phyloP scores from a whole-genome alignment of 768 basidiomycete species.

The Tephrocybe sp. region DNA sequence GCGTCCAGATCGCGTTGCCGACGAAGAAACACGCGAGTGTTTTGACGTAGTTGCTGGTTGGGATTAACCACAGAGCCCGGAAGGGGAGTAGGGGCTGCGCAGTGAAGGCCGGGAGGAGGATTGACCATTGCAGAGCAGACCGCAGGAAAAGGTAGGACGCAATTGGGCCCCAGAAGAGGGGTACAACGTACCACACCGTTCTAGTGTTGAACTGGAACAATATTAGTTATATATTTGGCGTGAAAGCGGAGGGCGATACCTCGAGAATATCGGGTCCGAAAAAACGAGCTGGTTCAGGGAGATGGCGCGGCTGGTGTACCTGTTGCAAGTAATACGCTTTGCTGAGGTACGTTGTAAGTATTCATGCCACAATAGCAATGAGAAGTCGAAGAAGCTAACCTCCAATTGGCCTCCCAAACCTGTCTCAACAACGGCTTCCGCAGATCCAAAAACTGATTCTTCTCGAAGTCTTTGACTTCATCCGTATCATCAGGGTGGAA shows the following conservation, averaged over 20 bases:
- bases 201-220: constrained; percentile 66
- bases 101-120: constrained; percentile 65
- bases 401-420: constrained; percentile 86
- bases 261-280: constrained; percentile 85
- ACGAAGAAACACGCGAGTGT: constrained; percentile 69
- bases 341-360: constrained; percentile 34
- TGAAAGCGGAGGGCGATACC: too few species aligned
- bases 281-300: constrained; percentile 79
- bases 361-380: too few species aligned
- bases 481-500: constrained; percentile 93
- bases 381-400: constrained; percentile 38
- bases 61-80: constrained; percentile 43
- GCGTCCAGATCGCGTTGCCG: constrained; percentile 92
- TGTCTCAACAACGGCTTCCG: constrained; percentile 82
- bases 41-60: constrained; percentile 52
- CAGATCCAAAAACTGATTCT: constrained; percentile 91
- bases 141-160: constrained; percentile 75
- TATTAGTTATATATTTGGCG: too few species aligned
- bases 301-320: constrained; percentile 94
- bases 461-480: constrained; percentile 74
- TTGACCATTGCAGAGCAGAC: constrained; percentile 80
- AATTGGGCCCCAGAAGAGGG: constrained; percentile 90
- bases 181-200: constrained; percentile 94
- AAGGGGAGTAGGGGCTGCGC: constrained; percentile 57
- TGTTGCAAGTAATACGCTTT: constrained; percentile 96